Conservation (phyloP, 2,329 filamentous ascomycete genomes). For the Beauveria bassiana region DNA sequence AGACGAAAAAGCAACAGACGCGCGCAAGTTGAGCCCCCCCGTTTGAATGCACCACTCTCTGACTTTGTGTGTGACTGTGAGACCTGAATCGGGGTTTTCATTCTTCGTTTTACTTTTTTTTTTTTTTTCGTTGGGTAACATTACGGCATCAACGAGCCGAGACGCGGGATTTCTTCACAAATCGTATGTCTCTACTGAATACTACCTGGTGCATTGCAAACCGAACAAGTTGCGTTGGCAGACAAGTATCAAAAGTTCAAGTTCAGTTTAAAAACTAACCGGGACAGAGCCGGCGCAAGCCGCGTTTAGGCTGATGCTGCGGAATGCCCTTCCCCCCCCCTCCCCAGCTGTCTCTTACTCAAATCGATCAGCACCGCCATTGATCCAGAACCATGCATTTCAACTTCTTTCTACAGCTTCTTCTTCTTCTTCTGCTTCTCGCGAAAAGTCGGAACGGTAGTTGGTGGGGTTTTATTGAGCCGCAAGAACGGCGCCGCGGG, state of each 20-base stretch:
- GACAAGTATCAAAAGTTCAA: too few species aligned
- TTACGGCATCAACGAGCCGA: not conserved
- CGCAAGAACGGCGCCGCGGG: not conserved
- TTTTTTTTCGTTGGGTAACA: not conserved
- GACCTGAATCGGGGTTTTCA: too few species aligned
- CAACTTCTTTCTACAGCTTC: not conserved
- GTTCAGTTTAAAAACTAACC: too few species aligned
- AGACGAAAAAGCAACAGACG: too few species aligned
- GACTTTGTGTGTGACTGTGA: too few species aligned
- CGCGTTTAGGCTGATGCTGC: not conserved
- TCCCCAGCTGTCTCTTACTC: too few species aligned
- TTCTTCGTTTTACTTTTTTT: too few species aligned
- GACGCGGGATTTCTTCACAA: not conserved
- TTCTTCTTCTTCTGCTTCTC: not conserved
- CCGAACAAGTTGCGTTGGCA: too few species aligned
- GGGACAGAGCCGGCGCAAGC: constrained; percentile 3
- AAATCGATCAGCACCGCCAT: not conserved
- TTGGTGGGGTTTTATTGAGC: not conserved
- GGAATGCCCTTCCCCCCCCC: not conserved
- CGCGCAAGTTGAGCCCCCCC: too few species aligned
- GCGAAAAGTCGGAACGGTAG: constrained; percentile 10
- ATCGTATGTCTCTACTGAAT: not conserved
- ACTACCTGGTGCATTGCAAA: too few species aligned
- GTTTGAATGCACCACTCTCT: too few species aligned
- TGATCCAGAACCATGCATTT: not conserved